phyloP scores from a whole-genome alignment of 345 rosid genomes.

The Psidium guajava region DNA sequence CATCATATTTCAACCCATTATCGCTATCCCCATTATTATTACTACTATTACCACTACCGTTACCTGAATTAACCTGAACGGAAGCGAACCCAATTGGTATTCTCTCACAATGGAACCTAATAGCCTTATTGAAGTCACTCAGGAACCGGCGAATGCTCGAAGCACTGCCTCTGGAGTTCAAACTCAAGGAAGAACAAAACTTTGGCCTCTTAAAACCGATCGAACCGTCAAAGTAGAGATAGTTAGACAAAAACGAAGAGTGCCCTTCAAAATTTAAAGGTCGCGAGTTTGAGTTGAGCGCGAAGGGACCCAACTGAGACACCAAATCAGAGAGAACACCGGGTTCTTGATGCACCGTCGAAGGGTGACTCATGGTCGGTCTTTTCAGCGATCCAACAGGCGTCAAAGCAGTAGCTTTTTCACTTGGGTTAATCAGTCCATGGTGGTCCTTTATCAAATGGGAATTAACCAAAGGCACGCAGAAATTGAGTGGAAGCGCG shows the following conservation, averaged over 20 bases:
- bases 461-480: background rate
- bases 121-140: constrained; percentile 51
- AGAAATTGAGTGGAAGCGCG: background rate
- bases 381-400: background rate
- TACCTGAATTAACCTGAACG: constrained; percentile 32
- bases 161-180: constrained; percentile 29
- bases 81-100: constrained; percentile 81
- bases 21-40: background rate
- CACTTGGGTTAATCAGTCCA: constrained; percentile 9
- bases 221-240: constrained; percentile 36
- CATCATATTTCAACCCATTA: constrained; percentile 40
- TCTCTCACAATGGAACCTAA: constrained; percentile 63
- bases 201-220: constrained; percentile 13
- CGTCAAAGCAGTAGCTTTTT: background rate
- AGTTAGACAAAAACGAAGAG: constrained; percentile 37
- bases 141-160: constrained; percentile 32
- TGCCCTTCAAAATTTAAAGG: constrained; percentile 30
- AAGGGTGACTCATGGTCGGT: constrained; percentile 52
- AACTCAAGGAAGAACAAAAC: constrained; percentile 27
- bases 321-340: constrained; percentile 37
- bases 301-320: constrained; percentile 35
- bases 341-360: constrained; percentile 50
- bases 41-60: constrained; percentile 10
- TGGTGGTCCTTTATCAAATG: constrained; percentile 4
- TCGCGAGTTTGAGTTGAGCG: constrained; percentile 25